These are phyloP conservation scores for Alternaria dauci DNA, from an alignment of 2,329 filamentous ascomycete species.

Conservation along the genomic window DNA sequence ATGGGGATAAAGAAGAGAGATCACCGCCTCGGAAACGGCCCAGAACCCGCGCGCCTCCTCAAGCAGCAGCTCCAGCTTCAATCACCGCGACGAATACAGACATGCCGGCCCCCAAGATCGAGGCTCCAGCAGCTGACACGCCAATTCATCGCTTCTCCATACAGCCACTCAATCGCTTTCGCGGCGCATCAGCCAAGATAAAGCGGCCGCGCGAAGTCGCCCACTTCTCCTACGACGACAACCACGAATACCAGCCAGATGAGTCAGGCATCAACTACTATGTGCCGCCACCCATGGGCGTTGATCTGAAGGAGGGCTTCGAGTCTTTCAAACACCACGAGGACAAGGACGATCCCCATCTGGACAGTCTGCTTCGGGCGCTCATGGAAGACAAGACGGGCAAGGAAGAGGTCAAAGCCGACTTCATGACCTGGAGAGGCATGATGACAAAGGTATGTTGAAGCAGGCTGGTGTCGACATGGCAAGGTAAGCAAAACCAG, in stretches of 20 bases:
- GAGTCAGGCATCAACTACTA: constrained; percentile 87
- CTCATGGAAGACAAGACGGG: constrained; percentile 75
- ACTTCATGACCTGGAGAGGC: constrained; percentile 91
- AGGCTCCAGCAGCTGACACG: not conserved
- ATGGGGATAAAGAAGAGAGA: constrained; percentile 18
- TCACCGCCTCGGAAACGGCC: constrained; percentile 43
- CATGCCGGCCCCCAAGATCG: not conserved
- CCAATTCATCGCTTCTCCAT: constrained; percentile 37
- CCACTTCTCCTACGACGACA: constrained; percentile 89
- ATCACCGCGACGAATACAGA: not conserved
- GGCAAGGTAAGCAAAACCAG: constrained; percentile 26
- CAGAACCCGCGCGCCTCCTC: constrained; percentile 45
- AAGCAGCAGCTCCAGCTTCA: constrained; percentile 21
- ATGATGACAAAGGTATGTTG: constrained; percentile 92
- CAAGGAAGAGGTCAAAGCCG: constrained; percentile 67
- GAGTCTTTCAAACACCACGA: constrained; percentile 84
- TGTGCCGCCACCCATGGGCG: constrained; percentile 75
- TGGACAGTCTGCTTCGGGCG: constrained; percentile 81
- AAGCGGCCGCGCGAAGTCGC: constrained; percentile 76
- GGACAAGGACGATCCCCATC: constrained; percentile 82
- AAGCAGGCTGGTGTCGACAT: not conserved
- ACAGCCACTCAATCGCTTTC: constrained; percentile 46
- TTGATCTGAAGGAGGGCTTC: constrained; percentile 81
- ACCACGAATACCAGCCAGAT: constrained; percentile 78
- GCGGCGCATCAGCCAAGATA: constrained; percentile 45